Evolutionary conservation across 164 flowering plant species (phyloP), one percentile per base, ranked within the genome.

Genomic region (Macadamia integrifolia): DNA sequence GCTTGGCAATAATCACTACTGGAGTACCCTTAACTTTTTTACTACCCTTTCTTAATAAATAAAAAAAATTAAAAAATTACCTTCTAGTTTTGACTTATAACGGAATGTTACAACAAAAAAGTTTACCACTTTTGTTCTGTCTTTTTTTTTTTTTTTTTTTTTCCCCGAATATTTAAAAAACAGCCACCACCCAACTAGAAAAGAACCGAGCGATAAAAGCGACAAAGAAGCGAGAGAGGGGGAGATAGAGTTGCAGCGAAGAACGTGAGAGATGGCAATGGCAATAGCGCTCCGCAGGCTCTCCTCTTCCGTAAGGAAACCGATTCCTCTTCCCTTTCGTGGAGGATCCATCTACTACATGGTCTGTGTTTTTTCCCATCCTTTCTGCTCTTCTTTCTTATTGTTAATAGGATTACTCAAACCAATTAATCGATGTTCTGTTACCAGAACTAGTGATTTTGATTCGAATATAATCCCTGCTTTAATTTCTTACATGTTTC

Each of bases 221-320:
- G 23, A 23, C 23, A 23, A 23, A 23, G 23, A 0, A 23, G 23
- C 23, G 23, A 23, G 66, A 65, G 44, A 63, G 53, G 50, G 70
- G 53, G 75, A 30, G 66, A 61, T 61, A 62, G 61, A 64, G 64
- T 72, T 14, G 31, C 68, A 68, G 46, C 52, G 61, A 65, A 53
- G 57, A 53, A 17, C 57, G n/a, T 23, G 23, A 23, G 69, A 70
- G 56, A 91, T 94, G 99, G 98, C 98, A 66, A 89, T 90, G 95
- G 92, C 95, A 66, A 78, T 85, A 91, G 99, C 97, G 72, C 85
- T 90, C 69, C 92, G 96, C 61, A 79, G 88, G 75, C 89, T 92
- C 62, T 87, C 91, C 8, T 89, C 95, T 63, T 86, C 96, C 32
- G 68, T 78, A 28, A 76, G 81, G 73, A 94, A 89, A 73, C 91